A percentile compares a stretch with the other conserved stretches of the same genome.
Conservation (phyloP, 352 stramenopile genomes). For the Globisporangium solare region DNA sequence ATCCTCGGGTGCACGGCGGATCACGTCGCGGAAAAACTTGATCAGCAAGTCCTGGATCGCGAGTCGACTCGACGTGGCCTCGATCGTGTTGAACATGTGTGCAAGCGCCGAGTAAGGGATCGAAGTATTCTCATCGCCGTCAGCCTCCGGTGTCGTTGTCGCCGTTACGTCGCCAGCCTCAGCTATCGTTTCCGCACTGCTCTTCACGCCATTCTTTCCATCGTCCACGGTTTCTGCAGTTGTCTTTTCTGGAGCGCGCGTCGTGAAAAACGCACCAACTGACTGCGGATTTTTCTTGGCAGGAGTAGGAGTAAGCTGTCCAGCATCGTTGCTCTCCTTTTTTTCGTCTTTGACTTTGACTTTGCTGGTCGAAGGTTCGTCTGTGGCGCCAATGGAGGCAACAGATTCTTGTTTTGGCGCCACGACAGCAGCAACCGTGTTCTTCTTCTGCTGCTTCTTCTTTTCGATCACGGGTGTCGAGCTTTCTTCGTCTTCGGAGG, state of each 20-base stretch:
- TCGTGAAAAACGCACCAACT: conserved; percentile 28
- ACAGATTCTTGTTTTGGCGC: neutral
- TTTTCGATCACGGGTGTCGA: conserved; percentile 1
- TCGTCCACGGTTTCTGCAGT: conserved; percentile 10
- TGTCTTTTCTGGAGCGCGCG: conserved; percentile 17
- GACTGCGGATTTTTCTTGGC: conserved; percentile 6
- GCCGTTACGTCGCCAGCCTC: conserved; percentile 7
- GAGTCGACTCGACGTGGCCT: conserved; percentile 62
- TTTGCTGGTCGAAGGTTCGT: neutral
- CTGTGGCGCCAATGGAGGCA: neutral
- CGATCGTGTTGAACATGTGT: conserved; percentile 73
- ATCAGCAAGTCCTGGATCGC: conserved; percentile 86
- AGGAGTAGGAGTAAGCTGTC: neutral
- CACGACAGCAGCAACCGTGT: neutral
- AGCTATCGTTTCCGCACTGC: conserved; percentile 9
- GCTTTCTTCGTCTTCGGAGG: conserved; percentile 7
- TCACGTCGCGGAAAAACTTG: conserved; percentile 80
- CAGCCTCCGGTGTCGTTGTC: neutral
- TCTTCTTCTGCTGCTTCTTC: conserved; percentile 8
- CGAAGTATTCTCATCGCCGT: conserved; percentile 1
- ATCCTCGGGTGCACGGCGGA: conserved; percentile 71
- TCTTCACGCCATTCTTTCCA: conserved; percentile 8
- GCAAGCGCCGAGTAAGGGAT: conserved; percentile 60
- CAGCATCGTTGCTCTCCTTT: neutral
- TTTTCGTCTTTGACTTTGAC: conserved; percentile 7